Evolutionary conservation across 169 alveolate genomes (phyloP).

Genomic region (Plasmodium sp.): DNA sequence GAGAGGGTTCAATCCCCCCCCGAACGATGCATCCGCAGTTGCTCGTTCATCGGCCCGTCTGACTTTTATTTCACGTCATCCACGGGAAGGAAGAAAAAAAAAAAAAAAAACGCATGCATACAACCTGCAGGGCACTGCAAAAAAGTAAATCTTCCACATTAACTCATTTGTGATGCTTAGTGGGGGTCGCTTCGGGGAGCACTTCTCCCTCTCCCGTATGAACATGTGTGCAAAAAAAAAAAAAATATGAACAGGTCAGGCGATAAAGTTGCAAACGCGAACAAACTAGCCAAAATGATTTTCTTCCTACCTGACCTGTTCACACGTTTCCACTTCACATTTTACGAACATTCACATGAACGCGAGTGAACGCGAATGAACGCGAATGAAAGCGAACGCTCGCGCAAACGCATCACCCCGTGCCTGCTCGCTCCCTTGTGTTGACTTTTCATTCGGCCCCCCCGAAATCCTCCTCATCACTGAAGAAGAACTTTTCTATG

Average conservation of each 20-base stretch:
- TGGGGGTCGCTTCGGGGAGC: not conserved
- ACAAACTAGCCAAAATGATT: slow-evolving; percentile 2
- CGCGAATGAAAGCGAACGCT: not conserved
- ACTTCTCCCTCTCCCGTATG: not conserved
- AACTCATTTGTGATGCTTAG: not conserved
- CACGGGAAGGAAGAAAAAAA: not conserved
- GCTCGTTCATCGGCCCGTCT: not conserved
- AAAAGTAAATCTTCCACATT: not conserved
- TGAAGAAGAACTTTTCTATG: slow-evolving; percentile 56
- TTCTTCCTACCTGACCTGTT: not conserved
- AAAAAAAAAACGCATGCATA: not conserved
- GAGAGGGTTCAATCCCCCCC: not conserved
- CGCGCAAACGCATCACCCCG: not conserved
- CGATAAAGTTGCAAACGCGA: not conserved
- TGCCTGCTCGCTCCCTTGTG: not conserved
- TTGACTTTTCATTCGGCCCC: not conserved
- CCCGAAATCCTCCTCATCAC: not conserved
- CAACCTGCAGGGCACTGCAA: not conserved
- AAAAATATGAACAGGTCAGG: not conserved
- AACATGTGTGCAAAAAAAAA: not conserved
- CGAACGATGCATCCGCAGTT: not conserved
- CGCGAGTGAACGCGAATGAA: not conserved
- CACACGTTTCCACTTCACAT: not conserved
- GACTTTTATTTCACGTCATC: not conserved
- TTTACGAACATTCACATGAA: slow-evolving; percentile 1